Base-by-base conservation (phyloP, 305 asterid species). In the Plantago lanceolata region DNA sequence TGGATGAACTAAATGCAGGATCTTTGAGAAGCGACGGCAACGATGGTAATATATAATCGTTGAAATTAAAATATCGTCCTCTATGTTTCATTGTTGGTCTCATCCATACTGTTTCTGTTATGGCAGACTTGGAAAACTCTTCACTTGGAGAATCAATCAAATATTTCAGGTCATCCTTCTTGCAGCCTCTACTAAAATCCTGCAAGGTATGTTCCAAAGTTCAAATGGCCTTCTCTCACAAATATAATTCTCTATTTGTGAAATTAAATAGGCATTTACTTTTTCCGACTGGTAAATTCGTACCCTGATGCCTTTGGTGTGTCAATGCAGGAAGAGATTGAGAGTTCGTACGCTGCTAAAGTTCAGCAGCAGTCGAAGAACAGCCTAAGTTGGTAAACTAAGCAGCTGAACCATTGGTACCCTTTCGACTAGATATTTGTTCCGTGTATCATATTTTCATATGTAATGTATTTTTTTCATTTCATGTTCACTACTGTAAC, bases 151-250 rank as follows among this genome's bases (percentile, higher is more conserved):
- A 83, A 59, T 82, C 90, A 21, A 75, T 89, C 80, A 74, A 82
- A 79, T 89, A 70, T 72, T 93, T 89, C 47, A 79, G 87, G 61
- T 73, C 89, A 33, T 83, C 88, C 24, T 93, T 93, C 75, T 70
- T 93, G 88, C 83, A 78, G 53, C 99, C 96, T 70, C 89, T 93
- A 58, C 80, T 87, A 53, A 89, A 87, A 75, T 82, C 98, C 53
- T 87, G 98, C 87, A 93, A 93, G 97, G 96, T 85, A 84, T 57
- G 37, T 63, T 47, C 57, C 53, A 55, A 63, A 75, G 37, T 71
- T 17, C 19, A n/a, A 69, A 26, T 64, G 47, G 43, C 3, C 43
- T 4, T 12, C 67, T 75, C 40, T 51, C 56, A 26, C 21, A 56
- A 17, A 55, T 15, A 26, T 19, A 55, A 26, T 5, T 16, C 6